Evolutionary conservation across 1,284 basidiomycete species (phyloP), one percentile per base, ranked within the genome.

Genomic region (Sanghuangporus weigelae): DNA sequence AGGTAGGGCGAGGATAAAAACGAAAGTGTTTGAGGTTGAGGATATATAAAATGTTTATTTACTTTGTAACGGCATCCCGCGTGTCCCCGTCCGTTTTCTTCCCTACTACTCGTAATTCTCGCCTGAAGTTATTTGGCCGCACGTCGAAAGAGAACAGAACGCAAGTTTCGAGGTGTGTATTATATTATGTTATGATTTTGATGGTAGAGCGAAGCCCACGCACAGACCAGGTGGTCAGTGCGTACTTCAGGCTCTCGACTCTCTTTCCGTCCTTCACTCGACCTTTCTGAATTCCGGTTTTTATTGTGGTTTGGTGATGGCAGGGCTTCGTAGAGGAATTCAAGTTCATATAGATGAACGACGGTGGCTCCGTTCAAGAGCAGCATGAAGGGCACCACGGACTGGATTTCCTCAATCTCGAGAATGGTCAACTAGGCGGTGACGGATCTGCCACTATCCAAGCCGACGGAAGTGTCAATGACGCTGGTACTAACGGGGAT

Each of bases 181-280:
- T 31, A 5, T 31, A 4, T 31, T 31, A 3, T 31, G 26, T 31
- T 31, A 31, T 31, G 26, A 31, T 31, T 31, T 31, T 31, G 26
- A 31, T 31, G 26, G 26, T 31, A 31, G 26, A 51, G 19, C 2
- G 7, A 54, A 23, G 44, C 44, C 57, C 57, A 48, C 57, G 57
- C 57, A 59, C 57, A 31, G 57, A 59, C 57, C 57, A 59, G 7
- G 7, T 59, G 57, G 57, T 50, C 57, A 31, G 57, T 59, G 57
- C 57, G 44, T 48, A 8, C 57, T 46, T n/a, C 49, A n/a, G n/a
- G n/a, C n/a, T n/a, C 19, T 51, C 49, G 6, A 23, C n/a, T 31
- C n/a, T 23, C 5, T 54, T 19, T 38, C 31, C 4, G 3, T 35
- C 19, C 31, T 4, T n/a, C 31, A 26, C 21, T 19, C 21, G 4